Evolutionary conservation across 1,284 basidiomycete species (phyloP), one percentile per base, ranked within the genome.

Genomic region (Flammula alnicola): DNA sequence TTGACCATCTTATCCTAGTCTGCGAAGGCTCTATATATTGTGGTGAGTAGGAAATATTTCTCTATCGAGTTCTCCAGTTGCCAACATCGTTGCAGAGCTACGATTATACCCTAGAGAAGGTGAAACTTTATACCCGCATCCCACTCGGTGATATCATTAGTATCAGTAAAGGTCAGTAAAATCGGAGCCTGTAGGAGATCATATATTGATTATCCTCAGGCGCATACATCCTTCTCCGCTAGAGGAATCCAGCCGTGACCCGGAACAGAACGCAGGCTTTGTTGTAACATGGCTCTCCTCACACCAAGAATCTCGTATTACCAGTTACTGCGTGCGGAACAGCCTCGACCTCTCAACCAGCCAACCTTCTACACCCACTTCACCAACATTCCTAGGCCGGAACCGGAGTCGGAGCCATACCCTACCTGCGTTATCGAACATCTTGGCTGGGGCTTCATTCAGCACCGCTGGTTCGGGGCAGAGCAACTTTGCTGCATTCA

Each of bases 61-160:
- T 25, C 3, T 37, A n/a, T n/a, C n/a, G n/a, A n/a, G n/a, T 14
- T 19, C 2, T 40, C 6, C 10, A 44, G 2, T 10, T 12, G n/a
- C 17, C 8, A 40, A 38, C 5, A 4, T 32, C n/a, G 29, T 47
- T 36, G 19, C 61, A 91, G 88, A 88, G 85, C 62, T 95, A 94
- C 66, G 93, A 96, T 70, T 95, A 93, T 79, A 81, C 83, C 62
- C 81, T 96, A 48, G 92, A 93, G 67, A 95, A 95, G 66, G 91
- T 95, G 46, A 88, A 93, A 64, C 76, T 87, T 60, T 95, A 92
- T 73, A 95, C 90, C 56, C 85, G 94, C 32, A 84, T 98, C 43
- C 93, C 93, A 3, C 78, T 97, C 29, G 83, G 81, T 43, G 91
- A 93, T 63, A 85, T 99, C 58, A 74, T 83, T n/a, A 73, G 77